Evolutionary conservation across 192 early-diverging fungal species (phyloP).

Genomic region (Backusella psychrophila): DNA sequence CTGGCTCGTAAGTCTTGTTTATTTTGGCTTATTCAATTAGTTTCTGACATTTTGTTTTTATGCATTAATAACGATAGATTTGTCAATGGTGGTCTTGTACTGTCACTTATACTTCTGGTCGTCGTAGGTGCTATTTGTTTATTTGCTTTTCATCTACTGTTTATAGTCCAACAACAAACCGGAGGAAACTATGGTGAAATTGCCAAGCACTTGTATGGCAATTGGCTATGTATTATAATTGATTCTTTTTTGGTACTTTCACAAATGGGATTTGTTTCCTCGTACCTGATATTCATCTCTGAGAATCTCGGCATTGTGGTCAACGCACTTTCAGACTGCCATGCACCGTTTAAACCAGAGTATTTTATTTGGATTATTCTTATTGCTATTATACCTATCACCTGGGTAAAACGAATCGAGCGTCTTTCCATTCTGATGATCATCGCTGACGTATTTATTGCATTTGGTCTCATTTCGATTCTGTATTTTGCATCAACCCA

Average conservation of each 20-base stretch:
- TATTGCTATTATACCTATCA: constrained; percentile 64
- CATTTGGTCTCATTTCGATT: constrained; percentile 65
- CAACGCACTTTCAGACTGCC: constrained; percentile 63
- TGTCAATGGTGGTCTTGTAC: constrained; percentile 61
- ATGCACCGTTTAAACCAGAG: constrained; percentile 53
- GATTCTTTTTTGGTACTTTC: constrained; percentile 56
- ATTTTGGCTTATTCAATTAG: background rate
- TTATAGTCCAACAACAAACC: constrained; percentile 44
- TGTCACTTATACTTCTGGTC: constrained; percentile 58
- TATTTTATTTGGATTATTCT: constrained; percentile 74
- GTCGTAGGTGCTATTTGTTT: too few relatives aligned
- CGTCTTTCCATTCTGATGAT: constrained; percentile 52
- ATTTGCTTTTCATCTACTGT: background rate
- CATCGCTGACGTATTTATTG: constrained; percentile 73
- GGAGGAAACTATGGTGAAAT: constrained; percentile 61
- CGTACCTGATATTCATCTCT: constrained; percentile 86
- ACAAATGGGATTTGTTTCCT: constrained; percentile 84
- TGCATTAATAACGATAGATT: constrained; percentile 32
- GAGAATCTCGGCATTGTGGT: constrained; percentile 74
- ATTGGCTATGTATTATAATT: constrained; percentile 13
- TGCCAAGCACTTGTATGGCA: constrained; percentile 45
- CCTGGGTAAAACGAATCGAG: constrained; percentile 63
- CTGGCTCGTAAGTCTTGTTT: constrained; percentile 30
- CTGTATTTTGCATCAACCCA: constrained; percentile 51
- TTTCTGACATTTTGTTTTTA: background rate